phyloP scores from a whole-genome alignment of 257 asterid genomes.

The Nicotiana obtusifolia region DNA sequence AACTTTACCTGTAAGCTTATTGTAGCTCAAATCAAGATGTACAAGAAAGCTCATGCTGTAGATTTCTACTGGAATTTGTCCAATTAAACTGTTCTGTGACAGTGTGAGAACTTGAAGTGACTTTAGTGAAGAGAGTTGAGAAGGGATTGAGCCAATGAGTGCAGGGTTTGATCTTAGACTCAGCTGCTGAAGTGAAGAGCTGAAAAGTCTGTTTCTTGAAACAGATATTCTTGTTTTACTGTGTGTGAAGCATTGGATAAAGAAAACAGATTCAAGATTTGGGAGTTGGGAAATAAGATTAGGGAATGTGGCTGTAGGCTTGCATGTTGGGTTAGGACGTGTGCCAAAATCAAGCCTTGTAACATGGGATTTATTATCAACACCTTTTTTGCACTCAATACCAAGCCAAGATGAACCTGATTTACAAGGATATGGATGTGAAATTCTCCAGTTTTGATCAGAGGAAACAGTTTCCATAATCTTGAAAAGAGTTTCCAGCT shows the following conservation, averaged over 20 bases:
- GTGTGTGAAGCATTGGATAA: slow-evolving; percentile 52
- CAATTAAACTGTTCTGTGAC: slow-evolving; percentile 56
- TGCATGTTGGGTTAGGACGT: slow-evolving; percentile 67
- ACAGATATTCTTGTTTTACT: slow-evolving; percentile 32
- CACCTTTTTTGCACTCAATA: slow-evolving; percentile 47
- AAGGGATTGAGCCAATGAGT: slow-evolving; percentile 59
- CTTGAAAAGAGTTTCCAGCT: slow-evolving; percentile 54
- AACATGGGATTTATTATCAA: slow-evolving; percentile 39
- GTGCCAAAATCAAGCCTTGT: slow-evolving; percentile 65
- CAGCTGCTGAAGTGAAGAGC: slow-evolving; percentile 50
- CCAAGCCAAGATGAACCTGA: slow-evolving; percentile 63
- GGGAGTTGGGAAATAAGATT: slow-evolving; percentile 52
- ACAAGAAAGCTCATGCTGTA: slow-evolving; percentile 40
- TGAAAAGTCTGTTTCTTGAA: slow-evolving; percentile 17
- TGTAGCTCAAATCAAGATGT: slow-evolving; percentile 75
- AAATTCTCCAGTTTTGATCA: slow-evolving; percentile 52
- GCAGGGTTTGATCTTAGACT: slow-evolving; percentile 61
- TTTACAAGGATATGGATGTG: slow-evolving; percentile 65
- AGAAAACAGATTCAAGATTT: slow-evolving; percentile 56
- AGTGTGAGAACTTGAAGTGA: slow-evolving; percentile 69
- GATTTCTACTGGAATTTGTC: slow-evolving; percentile 38
- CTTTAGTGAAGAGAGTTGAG: slow-evolving; percentile 44
- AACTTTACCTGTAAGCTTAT: slow-evolving; percentile 42
- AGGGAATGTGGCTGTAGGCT: slow-evolving; percentile 55
- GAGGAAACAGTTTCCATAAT: slow-evolving; percentile 63